Base-by-base conservation (phyloP, 495 filamentous ascomycete species). In the Podospora bellae-mahoneyi region DNA sequence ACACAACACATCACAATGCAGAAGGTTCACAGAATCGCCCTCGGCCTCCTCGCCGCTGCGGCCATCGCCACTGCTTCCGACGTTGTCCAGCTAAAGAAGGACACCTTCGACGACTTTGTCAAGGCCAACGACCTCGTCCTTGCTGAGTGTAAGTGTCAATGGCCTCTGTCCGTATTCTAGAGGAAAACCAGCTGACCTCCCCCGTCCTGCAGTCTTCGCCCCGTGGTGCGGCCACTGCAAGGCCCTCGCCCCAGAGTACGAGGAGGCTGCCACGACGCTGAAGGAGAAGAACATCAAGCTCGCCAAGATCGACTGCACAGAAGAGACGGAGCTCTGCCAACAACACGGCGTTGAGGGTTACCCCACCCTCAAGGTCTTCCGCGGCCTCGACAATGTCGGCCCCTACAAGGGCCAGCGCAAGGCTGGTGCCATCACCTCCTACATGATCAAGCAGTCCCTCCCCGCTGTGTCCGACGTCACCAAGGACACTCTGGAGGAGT, bases 291-390 rank as follows among this genome's bases (percentile, higher is more conserved):
- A 93, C 68, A 98, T 99, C 76, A 86, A 88, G 68, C 78, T 99
- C 60, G 93, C 86, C 73, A 98, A 99, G 86, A 84, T 99, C 71
- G 95, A 99, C 82, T 99, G 95, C 84, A 98, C 95, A 74, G 93
- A 88, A 72, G 92, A 99, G 84, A 83, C 90, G 67, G 92, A 95
- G 16, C 89, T 99, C 68, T 99, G 95, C 85, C 87, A 92, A 79
- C 80, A 85, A 69, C 92, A 90, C 72, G 93, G 92, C 64, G 93
- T 99, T 26, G 93, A 97, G 82, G 95, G 95, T 62, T 99, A 98
- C 83, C 95, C 95, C 28, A 99, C 95, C 64, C 85, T 99, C 71
- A 99, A 98, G 88, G 89, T 99, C 78, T 99, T 98, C 92, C 94
- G 95, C 69, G 95, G 95, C 65, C 82, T 82, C n/a, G 92, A 97